phyloP scores from a whole-genome alignment of 257 asterid genomes.

The Rubia yunnanensis region DNA sequence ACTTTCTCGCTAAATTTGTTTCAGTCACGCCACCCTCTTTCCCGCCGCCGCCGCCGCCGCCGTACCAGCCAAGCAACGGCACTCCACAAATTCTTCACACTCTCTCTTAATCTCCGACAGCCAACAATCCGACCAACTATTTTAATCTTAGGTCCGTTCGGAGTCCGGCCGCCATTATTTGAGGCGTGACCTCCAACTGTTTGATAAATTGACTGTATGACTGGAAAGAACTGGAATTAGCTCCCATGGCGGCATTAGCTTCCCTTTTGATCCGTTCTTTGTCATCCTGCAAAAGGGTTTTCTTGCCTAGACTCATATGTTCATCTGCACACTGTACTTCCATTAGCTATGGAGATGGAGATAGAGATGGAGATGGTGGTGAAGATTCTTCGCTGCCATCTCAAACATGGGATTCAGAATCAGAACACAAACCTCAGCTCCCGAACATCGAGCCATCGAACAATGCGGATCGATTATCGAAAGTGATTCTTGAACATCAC shows the following conservation, averaged over 20 bases:
- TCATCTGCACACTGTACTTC: slow-evolving; percentile 1
- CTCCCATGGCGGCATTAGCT: background rate
- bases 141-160: background rate
- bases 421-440: slow-evolving; percentile 7
- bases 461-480: slow-evolving; percentile 63
- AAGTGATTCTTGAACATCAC: slow-evolving; percentile 62
- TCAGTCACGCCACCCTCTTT: background rate
- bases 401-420: background rate
- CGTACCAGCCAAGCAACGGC: background rate
- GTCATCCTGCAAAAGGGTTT: background rate
- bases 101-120: background rate
- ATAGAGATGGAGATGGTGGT: background rate
- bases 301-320: background rate
- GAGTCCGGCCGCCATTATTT: background rate
- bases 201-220: background rate
- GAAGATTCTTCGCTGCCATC: background rate
- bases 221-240: background rate
- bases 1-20: background rate
- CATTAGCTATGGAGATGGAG: background rate
- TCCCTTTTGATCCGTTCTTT: background rate
- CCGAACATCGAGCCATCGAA: slow-evolving; percentile 42
- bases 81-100: background rate
- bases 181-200: background rate
- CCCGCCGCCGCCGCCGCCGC: slow-evolving; percentile 1
- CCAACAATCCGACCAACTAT: background rate